Evolutionary conservation across 306 rosid species (phyloP).

Genomic region (Parietaria judaica): DNA sequence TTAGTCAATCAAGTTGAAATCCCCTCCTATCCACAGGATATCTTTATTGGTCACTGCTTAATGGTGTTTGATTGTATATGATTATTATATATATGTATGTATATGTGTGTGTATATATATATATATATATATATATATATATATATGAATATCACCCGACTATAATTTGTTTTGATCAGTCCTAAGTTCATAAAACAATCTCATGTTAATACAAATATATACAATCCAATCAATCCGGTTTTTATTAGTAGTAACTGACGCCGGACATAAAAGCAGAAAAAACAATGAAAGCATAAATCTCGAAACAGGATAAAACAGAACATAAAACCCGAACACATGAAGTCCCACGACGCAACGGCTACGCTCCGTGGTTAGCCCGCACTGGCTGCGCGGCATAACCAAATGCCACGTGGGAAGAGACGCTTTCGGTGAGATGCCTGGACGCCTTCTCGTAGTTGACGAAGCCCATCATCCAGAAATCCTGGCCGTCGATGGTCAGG

Average conservation of each 20-base stretch:
- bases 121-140: too few species aligned
- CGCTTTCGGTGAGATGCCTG: conserved; percentile 32
- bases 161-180: too few species aligned
- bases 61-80: too few species aligned
- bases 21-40: too few species aligned
- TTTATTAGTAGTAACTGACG: neutral
- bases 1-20: too few species aligned
- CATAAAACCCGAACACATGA: neutral
- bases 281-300: neutral
- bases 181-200: too few species aligned
- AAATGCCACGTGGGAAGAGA: conserved; percentile 20
- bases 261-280: neutral
- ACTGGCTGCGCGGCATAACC: conserved; percentile 16
- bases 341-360: neutral
- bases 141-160: too few species aligned
- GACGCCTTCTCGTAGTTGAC: conserved; percentile 66
- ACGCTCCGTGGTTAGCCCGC: neutral
- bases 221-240: neutral
- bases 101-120: too few species aligned
- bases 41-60: too few species aligned
- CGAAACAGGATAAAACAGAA: neutral
- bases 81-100: too few species aligned
- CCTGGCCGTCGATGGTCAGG: conserved; percentile 63
- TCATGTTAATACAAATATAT: neutral
- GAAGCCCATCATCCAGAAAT: conserved; percentile 94